Conservation (phyloP, 2,329 filamentous ascomycete genomes). For the Xenoacremonium recifei region DNA sequence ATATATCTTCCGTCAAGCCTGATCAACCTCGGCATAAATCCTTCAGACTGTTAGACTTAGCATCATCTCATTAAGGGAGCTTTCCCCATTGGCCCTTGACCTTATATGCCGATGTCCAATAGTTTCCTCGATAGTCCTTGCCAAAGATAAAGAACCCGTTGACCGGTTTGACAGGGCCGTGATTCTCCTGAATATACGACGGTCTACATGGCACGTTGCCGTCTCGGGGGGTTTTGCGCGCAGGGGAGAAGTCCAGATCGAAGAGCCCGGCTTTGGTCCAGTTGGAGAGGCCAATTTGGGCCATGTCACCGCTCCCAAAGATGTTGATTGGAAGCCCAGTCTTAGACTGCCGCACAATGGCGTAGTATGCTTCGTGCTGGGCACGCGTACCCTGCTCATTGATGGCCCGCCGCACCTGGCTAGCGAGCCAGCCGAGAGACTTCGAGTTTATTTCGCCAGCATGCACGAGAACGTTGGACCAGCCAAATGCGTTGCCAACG, state of each 20-base stretch:
- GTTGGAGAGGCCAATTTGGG: slow-evolving; percentile 30
- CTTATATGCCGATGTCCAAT: background rate
- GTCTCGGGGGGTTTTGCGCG: background rate
- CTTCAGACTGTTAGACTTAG: too few relatives aligned
- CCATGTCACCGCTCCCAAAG: slow-evolving; percentile 31
- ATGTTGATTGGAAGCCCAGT: slow-evolving; percentile 13
- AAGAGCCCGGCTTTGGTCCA: slow-evolving; percentile 26
- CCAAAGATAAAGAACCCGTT: background rate
- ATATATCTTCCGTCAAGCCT: too few relatives aligned
- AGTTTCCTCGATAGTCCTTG: background rate
- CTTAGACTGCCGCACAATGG: background rate
- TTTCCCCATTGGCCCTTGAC: background rate
- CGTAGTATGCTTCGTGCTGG: slow-evolving; percentile 4
- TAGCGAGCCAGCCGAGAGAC: slow-evolving; percentile 3
- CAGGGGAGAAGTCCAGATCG: background rate
- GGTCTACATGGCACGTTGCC: background rate
- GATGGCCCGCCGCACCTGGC: slow-evolving; percentile 1
- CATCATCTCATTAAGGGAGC: too few relatives aligned
- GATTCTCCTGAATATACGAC: background rate
- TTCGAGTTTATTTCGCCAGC: background rate
- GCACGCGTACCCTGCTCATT: slow-evolving; percentile 3
- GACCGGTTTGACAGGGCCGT: background rate
- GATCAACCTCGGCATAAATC: too few relatives aligned
- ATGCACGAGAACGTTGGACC: slow-evolving; percentile 1
- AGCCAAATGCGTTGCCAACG: slow-evolving; percentile 5